Conservation (phyloP, 495 filamentous ascomycete genomes). For the Xylaria longipes region DNA sequence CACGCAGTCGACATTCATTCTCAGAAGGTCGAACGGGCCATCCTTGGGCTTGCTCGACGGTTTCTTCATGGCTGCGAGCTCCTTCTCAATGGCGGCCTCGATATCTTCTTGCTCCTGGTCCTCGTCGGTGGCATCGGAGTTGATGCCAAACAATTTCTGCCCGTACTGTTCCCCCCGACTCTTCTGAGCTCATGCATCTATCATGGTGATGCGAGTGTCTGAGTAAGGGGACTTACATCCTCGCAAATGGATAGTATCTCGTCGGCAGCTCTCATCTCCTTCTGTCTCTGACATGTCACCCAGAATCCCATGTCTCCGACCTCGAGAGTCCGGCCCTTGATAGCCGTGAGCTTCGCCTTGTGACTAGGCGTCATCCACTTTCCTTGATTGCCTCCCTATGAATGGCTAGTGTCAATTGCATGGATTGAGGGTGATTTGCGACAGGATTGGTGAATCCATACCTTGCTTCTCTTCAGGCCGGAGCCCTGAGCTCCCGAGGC, state of each 20-base stretch:
- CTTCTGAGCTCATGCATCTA: neutral
- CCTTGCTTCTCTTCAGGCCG: conserved; percentile 41
- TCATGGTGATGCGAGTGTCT: neutral
- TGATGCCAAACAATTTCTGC: conserved; percentile 63
- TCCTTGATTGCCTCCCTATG: conserved; percentile 56
- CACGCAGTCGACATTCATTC: conserved; percentile 78
- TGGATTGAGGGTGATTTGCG: neutral
- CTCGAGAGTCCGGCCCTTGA: conserved; percentile 57
- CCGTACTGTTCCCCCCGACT: conserved; percentile 55
- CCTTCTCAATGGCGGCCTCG: conserved; percentile 80
- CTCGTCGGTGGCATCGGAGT: conserved; percentile 44
- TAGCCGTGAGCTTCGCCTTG: conserved; percentile 46
- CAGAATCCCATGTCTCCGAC: conserved; percentile 86
- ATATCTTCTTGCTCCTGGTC: conserved; percentile 67
- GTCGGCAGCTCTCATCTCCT: conserved; percentile 75
- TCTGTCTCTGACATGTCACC: conserved; percentile 82
- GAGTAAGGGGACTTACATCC: conserved; percentile 61
- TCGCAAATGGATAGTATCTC: conserved; percentile 78
- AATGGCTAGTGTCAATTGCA: conserved; percentile 6
- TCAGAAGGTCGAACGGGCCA: conserved; percentile 66
- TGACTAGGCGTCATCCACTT: conserved; percentile 64
- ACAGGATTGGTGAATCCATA: conserved; percentile 16
- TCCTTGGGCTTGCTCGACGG: conserved; percentile 51
- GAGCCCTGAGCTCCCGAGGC: conserved; percentile 27
- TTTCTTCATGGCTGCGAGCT: conserved; percentile 71